These are phyloP conservation scores for Dacryopinax spathularia DNA, from an alignment of 768 basidiomycete genomes.

Conservation along the genomic window DNA sequence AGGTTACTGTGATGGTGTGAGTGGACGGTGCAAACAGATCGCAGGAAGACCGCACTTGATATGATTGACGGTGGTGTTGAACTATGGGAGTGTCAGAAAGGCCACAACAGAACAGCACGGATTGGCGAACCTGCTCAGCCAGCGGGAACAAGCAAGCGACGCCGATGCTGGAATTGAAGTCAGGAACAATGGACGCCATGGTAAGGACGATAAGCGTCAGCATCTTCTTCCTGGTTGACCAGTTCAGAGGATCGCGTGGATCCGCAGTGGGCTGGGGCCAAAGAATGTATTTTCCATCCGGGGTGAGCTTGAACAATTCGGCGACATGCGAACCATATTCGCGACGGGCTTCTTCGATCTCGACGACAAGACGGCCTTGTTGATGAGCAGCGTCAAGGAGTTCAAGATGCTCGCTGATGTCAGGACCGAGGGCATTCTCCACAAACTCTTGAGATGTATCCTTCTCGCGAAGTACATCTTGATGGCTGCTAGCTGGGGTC, in stretches of 20 bases:
- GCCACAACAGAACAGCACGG: background rate
- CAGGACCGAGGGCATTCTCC: background rate
- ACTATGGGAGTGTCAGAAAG: background rate
- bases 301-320: conserved; percentile 39
- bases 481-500: too few species aligned
- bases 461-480: too few species aligned
- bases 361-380: conserved; percentile 15
- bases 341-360: conserved; percentile 37
- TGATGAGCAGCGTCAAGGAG: conserved; percentile 7
- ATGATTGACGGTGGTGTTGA: background rate
- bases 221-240: conserved; percentile 40
- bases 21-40: conserved; percentile 34
- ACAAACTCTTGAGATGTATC: too few species aligned
- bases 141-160: conserved; percentile 50
- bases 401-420: background rate
- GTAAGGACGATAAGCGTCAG: conserved; percentile 47
- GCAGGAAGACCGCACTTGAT: background rate
- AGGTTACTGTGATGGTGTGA: conserved; percentile 42
- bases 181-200: conserved; percentile 49
- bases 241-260: conserved; percentile 54
- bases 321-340: conserved; percentile 48
- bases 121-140: conserved; percentile 30
- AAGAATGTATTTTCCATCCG: conserved; percentile 44
- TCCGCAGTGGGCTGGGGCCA: conserved; percentile 58
- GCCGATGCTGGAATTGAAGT: conserved; percentile 53